Conservation (phyloP, 306 rosid species). For the Medicago truncatula region MtrunA17r5.0-ANR NC_053044.1:54178501-54179000, state of each 20-base stretch:
- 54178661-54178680: slow-evolving; percentile 93
- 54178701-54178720: slow-evolving; percentile 94
- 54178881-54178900: slow-evolving; percentile 93
- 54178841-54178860: slow-evolving; percentile 89
- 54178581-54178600: slow-evolving; percentile 89
- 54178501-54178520: slow-evolving; percentile 99
- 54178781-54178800: slow-evolving; percentile 87
- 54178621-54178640: slow-evolving; percentile 88
- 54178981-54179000: slow-evolving; percentile 98
- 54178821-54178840: slow-evolving; percentile 87
- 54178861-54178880: slow-evolving; percentile 94
- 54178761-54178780: slow-evolving; percentile 88
- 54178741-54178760: slow-evolving; percentile 99
- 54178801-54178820: slow-evolving; percentile 94
- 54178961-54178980: slow-evolving; percentile 94
- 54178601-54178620: slow-evolving; percentile 91
- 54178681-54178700: slow-evolving; percentile 95
- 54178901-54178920: slow-evolving; percentile 82
- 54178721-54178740: slow-evolving; percentile 92
- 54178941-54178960: slow-evolving; percentile 92
- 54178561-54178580: slow-evolving; percentile 98
- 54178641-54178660: slow-evolving; percentile 92
- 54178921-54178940: slow-evolving; percentile 90
- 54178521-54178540: slow-evolving; percentile 94
- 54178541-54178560: slow-evolving; percentile 90